Evolutionary conservation across 1,284 basidiomycete genomes (phyloP).

Genomic region (Ganoderma leucocontextum): DNA sequence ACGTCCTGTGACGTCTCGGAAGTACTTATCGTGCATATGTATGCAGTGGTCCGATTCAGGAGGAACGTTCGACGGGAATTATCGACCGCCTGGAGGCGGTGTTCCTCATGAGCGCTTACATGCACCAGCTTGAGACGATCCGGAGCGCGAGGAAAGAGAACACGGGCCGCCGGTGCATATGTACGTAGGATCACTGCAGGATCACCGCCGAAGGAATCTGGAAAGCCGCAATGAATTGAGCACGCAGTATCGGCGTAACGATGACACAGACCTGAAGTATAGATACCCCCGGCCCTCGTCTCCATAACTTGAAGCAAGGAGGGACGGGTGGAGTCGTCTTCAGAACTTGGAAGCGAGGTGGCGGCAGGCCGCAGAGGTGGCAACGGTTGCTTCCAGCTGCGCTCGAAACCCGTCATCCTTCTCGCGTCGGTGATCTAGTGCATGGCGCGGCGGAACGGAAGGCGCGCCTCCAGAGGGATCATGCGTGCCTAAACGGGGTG

Average conservation of each 20-base stretch:
- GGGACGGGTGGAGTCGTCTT: background rate
- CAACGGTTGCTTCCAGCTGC: background rate
- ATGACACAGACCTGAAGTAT: background rate
- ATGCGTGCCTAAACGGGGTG: background rate
- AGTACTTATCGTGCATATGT: background rate
- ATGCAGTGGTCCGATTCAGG: background rate
- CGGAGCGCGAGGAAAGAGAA: background rate
- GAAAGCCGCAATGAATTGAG: background rate
- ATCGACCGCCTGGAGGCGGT: background rate
- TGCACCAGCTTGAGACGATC: background rate
- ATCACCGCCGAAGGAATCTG: background rate
- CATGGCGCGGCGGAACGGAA: background rate
- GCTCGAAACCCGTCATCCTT: background rate
- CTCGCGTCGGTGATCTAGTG: background rate
- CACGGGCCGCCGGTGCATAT: too few relatives aligned
- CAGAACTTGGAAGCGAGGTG: background rate
- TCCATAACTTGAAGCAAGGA: background rate
- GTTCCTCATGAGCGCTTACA: background rate
- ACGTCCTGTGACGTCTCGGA: background rate
- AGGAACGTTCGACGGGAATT: conserved; percentile 5
- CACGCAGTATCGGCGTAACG: background rate
- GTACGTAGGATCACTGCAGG: background rate
- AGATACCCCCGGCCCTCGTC: background rate
- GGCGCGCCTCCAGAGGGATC: background rate
- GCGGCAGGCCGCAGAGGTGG: background rate